Conservation (phyloP, 2,329 filamentous ascomycete genomes). For the Hymenoscyphus fructigenus region DNA sequence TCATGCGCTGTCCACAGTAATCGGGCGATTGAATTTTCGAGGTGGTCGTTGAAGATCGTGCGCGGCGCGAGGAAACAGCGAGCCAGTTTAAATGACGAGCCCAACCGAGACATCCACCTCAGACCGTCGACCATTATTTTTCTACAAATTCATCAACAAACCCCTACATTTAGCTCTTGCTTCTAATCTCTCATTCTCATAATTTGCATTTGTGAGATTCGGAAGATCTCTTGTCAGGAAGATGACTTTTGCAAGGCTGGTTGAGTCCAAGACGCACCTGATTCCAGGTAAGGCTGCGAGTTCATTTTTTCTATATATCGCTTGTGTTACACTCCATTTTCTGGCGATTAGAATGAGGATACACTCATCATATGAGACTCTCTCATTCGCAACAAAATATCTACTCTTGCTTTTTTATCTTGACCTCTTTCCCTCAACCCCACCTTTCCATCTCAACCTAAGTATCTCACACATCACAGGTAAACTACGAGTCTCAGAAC, state of each 20-base stretch:
- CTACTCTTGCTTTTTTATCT: background rate
- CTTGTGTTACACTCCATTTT: background rate
- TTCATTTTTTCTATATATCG: background rate
- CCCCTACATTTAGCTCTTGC: background rate
- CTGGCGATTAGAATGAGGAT: background rate
- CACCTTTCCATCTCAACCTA: constrained; percentile 1
- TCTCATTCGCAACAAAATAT: background rate
- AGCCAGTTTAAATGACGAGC: constrained; percentile 3
- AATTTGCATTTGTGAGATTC: background rate
- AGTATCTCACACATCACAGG: constrained; percentile 46
- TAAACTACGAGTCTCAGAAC: constrained; percentile 72
- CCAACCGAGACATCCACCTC: constrained; percentile 3
- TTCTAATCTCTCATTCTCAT: background rate
- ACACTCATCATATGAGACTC: background rate
- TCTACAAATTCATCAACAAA: background rate
- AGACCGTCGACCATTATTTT: background rate
- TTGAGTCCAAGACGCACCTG: constrained; percentile 44
- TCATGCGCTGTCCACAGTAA: constrained; percentile 12
- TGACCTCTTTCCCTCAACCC: constrained; percentile 9
- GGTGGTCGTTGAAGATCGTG: constrained; percentile 9
- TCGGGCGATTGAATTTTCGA: constrained; percentile 11
- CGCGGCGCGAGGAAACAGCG: background rate
- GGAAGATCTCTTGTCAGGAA: background rate
- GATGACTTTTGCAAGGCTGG: constrained; percentile 32
- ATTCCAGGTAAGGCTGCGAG: constrained; percentile 35